Evolutionary conservation across 2,329 filamentous ascomycete species (phyloP).

Genomic region (Aspergillus brasiliensis): DNA sequence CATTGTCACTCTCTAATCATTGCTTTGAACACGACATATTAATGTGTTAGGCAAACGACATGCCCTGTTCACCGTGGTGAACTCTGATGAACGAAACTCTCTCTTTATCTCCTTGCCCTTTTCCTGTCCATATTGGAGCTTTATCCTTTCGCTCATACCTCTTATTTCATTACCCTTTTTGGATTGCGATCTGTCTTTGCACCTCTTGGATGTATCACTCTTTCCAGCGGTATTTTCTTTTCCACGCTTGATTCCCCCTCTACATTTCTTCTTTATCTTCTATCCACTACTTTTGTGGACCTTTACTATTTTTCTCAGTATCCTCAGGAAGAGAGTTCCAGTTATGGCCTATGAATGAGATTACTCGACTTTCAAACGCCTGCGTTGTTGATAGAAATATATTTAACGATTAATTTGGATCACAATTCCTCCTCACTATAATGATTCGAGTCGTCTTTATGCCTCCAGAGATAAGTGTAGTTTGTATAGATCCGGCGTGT

Average conservation of each 20-base stretch:
- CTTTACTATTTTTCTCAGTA: background rate
- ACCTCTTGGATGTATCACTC: conserved; percentile 2
- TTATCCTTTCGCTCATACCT: background rate
- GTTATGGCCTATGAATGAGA: background rate
- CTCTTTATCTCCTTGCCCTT: conserved; percentile 14
- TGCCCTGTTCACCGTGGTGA: conserved; percentile 3
- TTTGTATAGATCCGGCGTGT: background rate
- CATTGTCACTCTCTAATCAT: conserved; percentile 4
- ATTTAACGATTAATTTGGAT: background rate
- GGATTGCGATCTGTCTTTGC: background rate
- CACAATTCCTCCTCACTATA: background rate
- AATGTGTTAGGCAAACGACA: conserved; percentile 11
- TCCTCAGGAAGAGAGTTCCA: background rate
- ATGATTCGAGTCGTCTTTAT: background rate
- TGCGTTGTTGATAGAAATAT: background rate
- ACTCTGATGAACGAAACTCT: conserved; percentile 18
- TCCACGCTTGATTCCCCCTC: background rate
- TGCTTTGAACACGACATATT: conserved; percentile 14
- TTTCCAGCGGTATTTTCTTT: conserved; percentile 1
- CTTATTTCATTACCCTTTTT: background rate
- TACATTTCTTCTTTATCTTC: background rate
- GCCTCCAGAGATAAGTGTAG: too few species aligned
- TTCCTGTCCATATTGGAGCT: conserved; percentile 4
- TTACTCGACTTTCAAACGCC: background rate
- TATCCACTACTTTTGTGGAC: background rate